Evolutionary conservation across 495 filamentous ascomycete genomes (phyloP), one percentile per base, ranked within the genome.

Genomic region (Aspergillus avenaceus): DNA sequence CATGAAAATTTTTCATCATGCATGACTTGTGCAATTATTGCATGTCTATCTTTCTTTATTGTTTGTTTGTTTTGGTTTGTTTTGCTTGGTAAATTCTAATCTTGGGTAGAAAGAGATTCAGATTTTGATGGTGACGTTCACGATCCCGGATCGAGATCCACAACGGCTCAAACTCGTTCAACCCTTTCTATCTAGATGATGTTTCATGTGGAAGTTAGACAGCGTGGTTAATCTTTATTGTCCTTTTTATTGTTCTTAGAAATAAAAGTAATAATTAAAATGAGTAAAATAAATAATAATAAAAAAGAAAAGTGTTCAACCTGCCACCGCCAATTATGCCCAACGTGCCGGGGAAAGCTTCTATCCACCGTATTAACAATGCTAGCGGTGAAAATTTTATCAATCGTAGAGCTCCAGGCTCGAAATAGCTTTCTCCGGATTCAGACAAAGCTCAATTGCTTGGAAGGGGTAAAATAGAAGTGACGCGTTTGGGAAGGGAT

Each of bases 91-190:
- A n/a, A n/a, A n/a, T n/a, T n/a, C n/a, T n/a, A n/a, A n/a, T n/a
- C n/a, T n/a, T n/a, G n/a, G n/a, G n/a, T n/a, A n/a, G n/a, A n/a
- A n/a, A n/a, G n/a, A n/a, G n/a, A n/a, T n/a, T n/a, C n/a, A n/a
- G n/a, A 38, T 21, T 14, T 14, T 21, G 22, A 38, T 23, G 45
- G 45, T 48, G 45, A 48, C 45, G 45, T 48, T 48, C 45, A 48
- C 45, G 45, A 48, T 48, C 45, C n/a, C 32, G 32, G 45, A 48
- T 48, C 45, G 32, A 24, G 45, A 48, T 48, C 45, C 45, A 48
- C 45, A 23, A 48, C 45, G 45, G 45, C 11, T 16, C 25, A 18
- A 36, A 13, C 32, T 14, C n/a, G n/a, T 36, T 13, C 18, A 13
- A 36, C 4, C 13, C 32, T 16, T 1, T 12, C n/a, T 36, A 14